A percentile compares a stretch with the other conserved stretches of the same genome.
Conservation (phyloP, 2,329 filamentous ascomycete species). For the Epichloe elymi region DNA sequence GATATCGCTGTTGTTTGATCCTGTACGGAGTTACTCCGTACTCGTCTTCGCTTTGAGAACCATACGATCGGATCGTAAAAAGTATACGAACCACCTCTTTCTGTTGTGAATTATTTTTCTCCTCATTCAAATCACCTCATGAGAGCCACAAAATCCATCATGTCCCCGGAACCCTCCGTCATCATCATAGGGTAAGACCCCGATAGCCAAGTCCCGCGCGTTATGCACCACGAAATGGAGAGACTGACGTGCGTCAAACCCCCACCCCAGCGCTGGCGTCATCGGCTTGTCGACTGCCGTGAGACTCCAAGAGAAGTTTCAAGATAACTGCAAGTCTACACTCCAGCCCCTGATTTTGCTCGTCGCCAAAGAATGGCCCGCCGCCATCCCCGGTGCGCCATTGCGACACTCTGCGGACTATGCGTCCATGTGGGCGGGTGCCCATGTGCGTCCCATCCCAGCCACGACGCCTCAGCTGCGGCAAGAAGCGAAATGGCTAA, state of each 20-base stretch:
- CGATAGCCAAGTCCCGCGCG: not conserved
- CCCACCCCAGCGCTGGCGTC: slow-evolving; percentile 33
- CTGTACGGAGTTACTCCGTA: not conserved
- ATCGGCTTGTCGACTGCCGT: slow-evolving; percentile 37
- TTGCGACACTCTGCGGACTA: slow-evolving; percentile 26
- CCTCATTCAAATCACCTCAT: not conserved
- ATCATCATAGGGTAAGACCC: slow-evolving; percentile 6
- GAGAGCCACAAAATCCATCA: not conserved
- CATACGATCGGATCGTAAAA: not conserved
- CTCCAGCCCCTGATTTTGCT: slow-evolving; percentile 11
- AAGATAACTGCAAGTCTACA: not conserved
- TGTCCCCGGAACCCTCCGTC: slow-evolving; percentile 1
- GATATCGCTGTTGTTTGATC: too few relatives aligned
- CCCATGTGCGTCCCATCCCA: slow-evolving; percentile 40
- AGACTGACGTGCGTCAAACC: not conserved
- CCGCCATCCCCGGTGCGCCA: slow-evolving; percentile 18
- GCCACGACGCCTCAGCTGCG: slow-evolving; percentile 18
- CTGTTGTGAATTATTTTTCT: not conserved
- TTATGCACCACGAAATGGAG: too few relatives aligned
- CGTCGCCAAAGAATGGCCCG: slow-evolving; percentile 22
- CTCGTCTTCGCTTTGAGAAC: not conserved
- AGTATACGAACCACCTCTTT: not conserved
- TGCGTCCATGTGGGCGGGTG: slow-evolving; percentile 44
- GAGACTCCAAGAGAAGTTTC: slow-evolving; percentile 22
- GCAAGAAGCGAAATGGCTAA: slow-evolving; percentile 21